Evolutionary conservation across 345 rosid species (phyloP), one percentile per base, ranked within the genome.

Genomic region (Eucalyptus paniculata): DNA sequence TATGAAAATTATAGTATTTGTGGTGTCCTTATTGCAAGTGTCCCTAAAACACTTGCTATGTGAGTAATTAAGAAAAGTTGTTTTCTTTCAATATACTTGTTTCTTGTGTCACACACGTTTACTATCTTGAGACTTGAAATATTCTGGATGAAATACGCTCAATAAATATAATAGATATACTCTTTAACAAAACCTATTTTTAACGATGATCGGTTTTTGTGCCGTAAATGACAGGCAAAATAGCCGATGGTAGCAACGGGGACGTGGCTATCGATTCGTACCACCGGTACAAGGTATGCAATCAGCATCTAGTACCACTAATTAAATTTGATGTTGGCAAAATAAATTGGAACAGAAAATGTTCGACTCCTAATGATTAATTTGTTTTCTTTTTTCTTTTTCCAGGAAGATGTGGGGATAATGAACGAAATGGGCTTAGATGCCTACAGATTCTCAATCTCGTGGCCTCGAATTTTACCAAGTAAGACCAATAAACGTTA

Each of bases 211-310:
- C 12, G 13, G 28, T 28, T 15, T 28, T 53, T 17, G 26, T 12
- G 62, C 14, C 8, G 21, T 16, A n/a, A 87, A 30, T 88, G 26
- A n/a, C 91, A 93, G 92, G 51, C 15, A 96, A 88, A 88, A 94
- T 94, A 87, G 44, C 45, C 3, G 96, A 95, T 86, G 50, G 90
- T 12, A 90, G 93, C 85, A 95, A 85, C 21, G 97, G 96, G 87
- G 94, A 95, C 44, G 92, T 92, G 28, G 95, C 96, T 9, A 3
- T 88, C 44, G 95, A 95, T 88, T 88, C 91, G 11, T 95, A 95
- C 90, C 93, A 93, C 90, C 93, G 92, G 21, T 95, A 94, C 90
- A 93, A 93, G 97, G 97, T 94, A 50, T 47, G 6, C 14, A 26
- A 26, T 77, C 28, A 21, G 47, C 49, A 45, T 60, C 21, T 23